These are phyloP conservation scores for Narthecium ossifragum DNA, from an alignment of 106 monocot species.

Conservation along the genomic window DNA sequence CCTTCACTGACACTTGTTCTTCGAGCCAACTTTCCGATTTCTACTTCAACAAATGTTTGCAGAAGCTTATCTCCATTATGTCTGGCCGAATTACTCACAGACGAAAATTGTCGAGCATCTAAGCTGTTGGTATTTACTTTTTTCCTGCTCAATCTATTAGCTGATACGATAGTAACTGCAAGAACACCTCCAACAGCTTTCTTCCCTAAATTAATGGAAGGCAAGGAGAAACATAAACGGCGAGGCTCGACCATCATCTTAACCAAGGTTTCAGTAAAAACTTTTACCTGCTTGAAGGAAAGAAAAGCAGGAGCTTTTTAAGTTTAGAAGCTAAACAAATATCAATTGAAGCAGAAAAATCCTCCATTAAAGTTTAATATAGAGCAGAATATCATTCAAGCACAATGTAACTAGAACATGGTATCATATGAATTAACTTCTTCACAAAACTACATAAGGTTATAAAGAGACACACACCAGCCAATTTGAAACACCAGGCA, in stretches of 20 bases:
- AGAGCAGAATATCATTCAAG: too few species aligned
- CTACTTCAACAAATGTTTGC: conserved; percentile 78
- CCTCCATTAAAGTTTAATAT: too few species aligned
- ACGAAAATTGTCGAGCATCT: conserved; percentile 18
- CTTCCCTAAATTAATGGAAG: conserved; percentile 57
- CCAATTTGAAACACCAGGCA: conserved; percentile 91
- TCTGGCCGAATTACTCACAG: conserved; percentile 12
- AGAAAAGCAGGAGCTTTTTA: too few species aligned
- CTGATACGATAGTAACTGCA: conserved; percentile 73
- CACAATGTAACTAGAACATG: too few species aligned
- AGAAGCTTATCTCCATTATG: conserved; percentile 15
- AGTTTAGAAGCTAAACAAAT: too few species aligned
- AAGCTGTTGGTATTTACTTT: conserved; percentile 13
- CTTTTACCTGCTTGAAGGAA: conserved; percentile 51
- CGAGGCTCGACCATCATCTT: conserved; percentile 92
- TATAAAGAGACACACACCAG: conserved; percentile 49
- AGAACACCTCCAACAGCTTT: conserved; percentile 60
- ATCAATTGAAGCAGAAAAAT: too few species aligned
- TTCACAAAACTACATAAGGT: too few species aligned
- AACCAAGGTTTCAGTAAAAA: conserved; percentile 72
- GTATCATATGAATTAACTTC: too few species aligned
- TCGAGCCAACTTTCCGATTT: conserved; percentile 63
- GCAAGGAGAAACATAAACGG: conserved; percentile 76
- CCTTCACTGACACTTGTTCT: conserved; percentile 50
- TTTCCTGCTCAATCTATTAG: conserved; percentile 38